phyloP scores from a whole-genome alignment of 2,329 filamentous ascomycete species.

The Fusarium torreyae region DNA sequence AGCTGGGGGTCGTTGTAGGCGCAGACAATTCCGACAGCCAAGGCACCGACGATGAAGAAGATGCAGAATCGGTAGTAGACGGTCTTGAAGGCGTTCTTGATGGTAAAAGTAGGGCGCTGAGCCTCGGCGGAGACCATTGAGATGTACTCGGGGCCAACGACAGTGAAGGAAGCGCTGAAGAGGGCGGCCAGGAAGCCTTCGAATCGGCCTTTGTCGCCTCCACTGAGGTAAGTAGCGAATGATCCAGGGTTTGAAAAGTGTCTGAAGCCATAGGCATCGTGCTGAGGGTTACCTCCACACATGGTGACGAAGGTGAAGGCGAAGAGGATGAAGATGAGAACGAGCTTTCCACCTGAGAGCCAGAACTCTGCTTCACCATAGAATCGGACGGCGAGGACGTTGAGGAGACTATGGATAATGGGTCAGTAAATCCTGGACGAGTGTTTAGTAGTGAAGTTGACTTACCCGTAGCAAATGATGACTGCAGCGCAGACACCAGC shows the following conservation, averaged over 20 bases:
- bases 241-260: conserved; percentile 76
- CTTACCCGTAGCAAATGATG: conserved; percentile 58
- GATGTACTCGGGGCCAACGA: conserved; percentile 75
- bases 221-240: conserved; percentile 67
- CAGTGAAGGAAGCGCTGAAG: conserved; percentile 71
- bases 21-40: conserved; percentile 72
- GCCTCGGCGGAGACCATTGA: conserved; percentile 75
- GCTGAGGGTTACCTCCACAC: conserved; percentile 71
- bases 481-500: conserved; percentile 62
- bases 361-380: conserved; percentile 65
- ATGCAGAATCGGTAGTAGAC: conserved; percentile 67
- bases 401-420: conserved; percentile 50
- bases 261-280: conserved; percentile 72
- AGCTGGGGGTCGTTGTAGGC: conserved; percentile 72
- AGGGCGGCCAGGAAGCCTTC: conserved; percentile 76
- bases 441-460: too few species aligned
- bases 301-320: conserved; percentile 73
- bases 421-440: conserved; percentile 2
- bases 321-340: conserved; percentile 61
- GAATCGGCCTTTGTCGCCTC: conserved; percentile 74
- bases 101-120: conserved; percentile 69
- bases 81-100: conserved; percentile 66
- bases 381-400: conserved; percentile 59
- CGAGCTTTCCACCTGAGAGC: conserved; percentile 62
- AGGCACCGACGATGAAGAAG: conserved; percentile 54